Conservation (phyloP, 805 yeast genomes). For the Zygotorulaspora sp. region DNA sequence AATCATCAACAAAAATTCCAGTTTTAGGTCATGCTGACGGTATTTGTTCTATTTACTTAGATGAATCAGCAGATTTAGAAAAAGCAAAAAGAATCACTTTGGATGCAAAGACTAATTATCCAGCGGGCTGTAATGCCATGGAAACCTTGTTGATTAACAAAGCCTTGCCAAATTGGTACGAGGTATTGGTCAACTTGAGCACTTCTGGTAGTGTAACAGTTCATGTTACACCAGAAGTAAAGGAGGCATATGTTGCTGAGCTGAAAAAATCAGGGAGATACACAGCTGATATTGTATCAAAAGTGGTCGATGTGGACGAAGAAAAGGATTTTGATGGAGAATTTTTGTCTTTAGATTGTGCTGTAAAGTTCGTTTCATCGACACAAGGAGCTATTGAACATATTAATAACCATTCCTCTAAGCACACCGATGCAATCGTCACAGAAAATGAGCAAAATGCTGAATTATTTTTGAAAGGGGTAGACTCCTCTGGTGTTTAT, state of each 20-base stretch:
- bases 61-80: slow-evolving; percentile 65
- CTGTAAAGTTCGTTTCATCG: slow-evolving; percentile 58
- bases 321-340: slow-evolving; percentile 69
- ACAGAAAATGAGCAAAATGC: slow-evolving; percentile 73
- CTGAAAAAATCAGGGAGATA: slow-evolving; percentile 16
- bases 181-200: slow-evolving; percentile 44
- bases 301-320: slow-evolving; percentile 44
- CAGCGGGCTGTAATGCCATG: slow-evolving; percentile 98
- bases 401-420: slow-evolving; percentile 88
- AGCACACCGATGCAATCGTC: slow-evolving; percentile 90
- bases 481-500: slow-evolving; percentile 94
- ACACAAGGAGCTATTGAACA: slow-evolving; percentile 75
- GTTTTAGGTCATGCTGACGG: slow-evolving; percentile 99
- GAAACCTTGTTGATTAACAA: slow-evolving; percentile 69
- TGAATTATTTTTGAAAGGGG: slow-evolving; percentile 69
- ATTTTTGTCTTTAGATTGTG: slow-evolving; percentile 76
- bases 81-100: slow-evolving; percentile 73
- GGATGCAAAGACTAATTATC: slow-evolving; percentile 92
- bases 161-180: slow-evolving; percentile 35
- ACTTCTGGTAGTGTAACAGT: slow-evolving; percentile 62
- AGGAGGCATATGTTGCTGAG: slow-evolving; percentile 25
- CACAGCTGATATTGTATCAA: slow-evolving; percentile 22
- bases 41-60: slow-evolving; percentile 82
- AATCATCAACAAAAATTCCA: slow-evolving; percentile 86
- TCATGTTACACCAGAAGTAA: slow-evolving; percentile 57